Evolutionary conservation across 2,329 filamentous ascomycete genomes (phyloP), one percentile per base, ranked within the genome.

Genomic region (Aspergillus ochraceoroseus): DNA sequence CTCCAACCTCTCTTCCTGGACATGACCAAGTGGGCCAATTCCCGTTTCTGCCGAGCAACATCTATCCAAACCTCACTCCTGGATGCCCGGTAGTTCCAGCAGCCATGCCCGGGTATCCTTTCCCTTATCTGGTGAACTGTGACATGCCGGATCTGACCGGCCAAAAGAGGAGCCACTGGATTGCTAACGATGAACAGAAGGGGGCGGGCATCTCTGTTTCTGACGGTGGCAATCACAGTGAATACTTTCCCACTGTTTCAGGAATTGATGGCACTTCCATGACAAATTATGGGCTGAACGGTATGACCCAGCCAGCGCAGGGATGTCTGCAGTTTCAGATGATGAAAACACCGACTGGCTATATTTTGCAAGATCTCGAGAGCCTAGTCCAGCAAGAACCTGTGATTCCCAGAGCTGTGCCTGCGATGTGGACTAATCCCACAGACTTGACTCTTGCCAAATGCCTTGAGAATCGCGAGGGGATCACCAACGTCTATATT

Each of bases 401-500:
- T 12, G 67, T 80, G 0, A 85, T 98, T 47, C 92, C 92, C 13
- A 77, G 79, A 48, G 90, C 92, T 35, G 89, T 98, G 31, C 90
- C 90, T 11, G 90, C 92, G 5, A 82, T 88, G 51, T 89, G 68
- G 67, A 72, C 86, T 59, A 88, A 85, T 42, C 87, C 87, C 18
- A 83, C 82, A 15, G 89, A 90, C 42, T 86, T 95, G 74, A 89
- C 85, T 28, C 78, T 96, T 18, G 90, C 95, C 49, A 89, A 95
- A 65, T 94, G 89, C 59, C 74, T 98, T 33, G 87, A 95, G 68
- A 96, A 96, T 58, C 85, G 88, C 44, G 92, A 85, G 32, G 89
- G 89, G 30, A 95, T 96, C 61, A 92, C 88, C 49, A 98, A 98
- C 58, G 90, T 98, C 51, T 98, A 98, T 72, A 95, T 98, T 50